phyloP scores from a whole-genome alignment of 495 filamentous ascomycete genomes.

The Penicillium longicatenatum region DNA sequence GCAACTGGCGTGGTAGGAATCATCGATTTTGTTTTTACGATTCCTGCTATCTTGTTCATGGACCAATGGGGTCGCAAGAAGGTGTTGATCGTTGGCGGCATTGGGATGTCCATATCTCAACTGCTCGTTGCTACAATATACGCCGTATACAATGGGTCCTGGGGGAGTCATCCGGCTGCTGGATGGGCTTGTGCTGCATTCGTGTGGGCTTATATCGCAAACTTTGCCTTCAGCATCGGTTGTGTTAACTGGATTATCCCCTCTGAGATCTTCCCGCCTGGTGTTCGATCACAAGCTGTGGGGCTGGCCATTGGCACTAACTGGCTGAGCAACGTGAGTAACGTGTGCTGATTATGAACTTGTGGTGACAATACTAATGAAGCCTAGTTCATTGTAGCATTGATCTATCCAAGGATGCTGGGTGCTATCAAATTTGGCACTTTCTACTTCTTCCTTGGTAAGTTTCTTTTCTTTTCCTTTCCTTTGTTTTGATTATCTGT shows the following conservation, averaged over 20 bases:
- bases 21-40: conserved; percentile 64
- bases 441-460: conserved; percentile 25
- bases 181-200: conserved; percentile 75
- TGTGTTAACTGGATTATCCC: conserved; percentile 19
- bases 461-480: too few relatives aligned
- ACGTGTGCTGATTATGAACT: too few relatives aligned
- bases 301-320: conserved; percentile 4
- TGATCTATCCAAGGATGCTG: conserved; percentile 37
- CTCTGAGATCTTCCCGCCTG: conserved; percentile 13
- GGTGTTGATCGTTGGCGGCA: conserved; percentile 63
- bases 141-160: conserved; percentile 59
- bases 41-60: conserved; percentile 63
- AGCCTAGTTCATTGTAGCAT: conserved; percentile 51
- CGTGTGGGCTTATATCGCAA: conserved; percentile 65
- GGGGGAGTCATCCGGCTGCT: conserved; percentile 57
- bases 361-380: neutral
- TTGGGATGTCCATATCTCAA: conserved; percentile 64
- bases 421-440: conserved; percentile 8
- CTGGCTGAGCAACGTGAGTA: conserved; percentile 26
- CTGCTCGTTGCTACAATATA: conserved; percentile 67
- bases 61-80: conserved; percentile 64
- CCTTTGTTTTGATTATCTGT: too few relatives aligned
- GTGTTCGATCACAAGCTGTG: conserved; percentile 9
- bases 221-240: conserved; percentile 16
- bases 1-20: conserved; percentile 67